Evolutionary conservation across 2,329 filamentous ascomycete species (phyloP).

Genomic region (Diaporthe aspalathi): DNA sequence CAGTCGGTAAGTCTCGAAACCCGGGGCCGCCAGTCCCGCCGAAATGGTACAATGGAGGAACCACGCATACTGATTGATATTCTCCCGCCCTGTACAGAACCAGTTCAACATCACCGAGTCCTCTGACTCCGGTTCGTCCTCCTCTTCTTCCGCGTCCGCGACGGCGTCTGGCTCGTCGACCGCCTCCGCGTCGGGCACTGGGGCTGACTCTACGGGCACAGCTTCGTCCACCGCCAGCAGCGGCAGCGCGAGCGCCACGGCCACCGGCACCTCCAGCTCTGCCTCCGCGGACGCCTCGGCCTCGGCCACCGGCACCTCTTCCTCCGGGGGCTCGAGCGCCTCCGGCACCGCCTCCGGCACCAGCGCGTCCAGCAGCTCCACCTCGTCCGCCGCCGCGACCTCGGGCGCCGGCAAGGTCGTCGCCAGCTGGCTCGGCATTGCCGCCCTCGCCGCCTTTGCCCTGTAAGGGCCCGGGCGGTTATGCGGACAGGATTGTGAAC

Average conservation of each 20-base stretch:
- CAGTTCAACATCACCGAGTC: constrained; percentile 37
- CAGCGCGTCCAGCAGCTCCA: constrained; percentile 8
- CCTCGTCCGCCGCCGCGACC: constrained; percentile 22
- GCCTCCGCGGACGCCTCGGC: constrained; percentile 1
- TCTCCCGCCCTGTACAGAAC: constrained; percentile 24
- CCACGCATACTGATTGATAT: background rate
- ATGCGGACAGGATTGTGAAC: background rate
- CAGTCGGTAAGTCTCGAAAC: constrained; percentile 38
- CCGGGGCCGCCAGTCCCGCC: background rate
- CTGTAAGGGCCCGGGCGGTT: constrained; percentile 19
- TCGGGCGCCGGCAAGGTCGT: constrained; percentile 37
- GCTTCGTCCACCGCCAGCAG: constrained; percentile 23
- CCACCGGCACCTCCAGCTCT: constrained; percentile 20
- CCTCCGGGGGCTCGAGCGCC: constrained; percentile 11
- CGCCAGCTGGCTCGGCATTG: constrained; percentile 35
- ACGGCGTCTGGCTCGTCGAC: constrained; percentile 21
- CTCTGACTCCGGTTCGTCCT: constrained; percentile 30
- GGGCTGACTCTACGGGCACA: constrained; percentile 6
- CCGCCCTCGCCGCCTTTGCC: constrained; percentile 36
- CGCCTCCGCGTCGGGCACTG: constrained; percentile 9
- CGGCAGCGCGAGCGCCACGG: constrained; percentile 8
- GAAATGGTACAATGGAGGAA: background rate
- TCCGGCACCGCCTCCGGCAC: background rate
- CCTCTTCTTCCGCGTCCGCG: constrained; percentile 29
- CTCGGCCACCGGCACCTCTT: background rate